Percentiles rank a stretch among this genome's conserved stretches.
Conservation (phyloP, 208 protist species). For the Tetramitus jugosus region DNA sequence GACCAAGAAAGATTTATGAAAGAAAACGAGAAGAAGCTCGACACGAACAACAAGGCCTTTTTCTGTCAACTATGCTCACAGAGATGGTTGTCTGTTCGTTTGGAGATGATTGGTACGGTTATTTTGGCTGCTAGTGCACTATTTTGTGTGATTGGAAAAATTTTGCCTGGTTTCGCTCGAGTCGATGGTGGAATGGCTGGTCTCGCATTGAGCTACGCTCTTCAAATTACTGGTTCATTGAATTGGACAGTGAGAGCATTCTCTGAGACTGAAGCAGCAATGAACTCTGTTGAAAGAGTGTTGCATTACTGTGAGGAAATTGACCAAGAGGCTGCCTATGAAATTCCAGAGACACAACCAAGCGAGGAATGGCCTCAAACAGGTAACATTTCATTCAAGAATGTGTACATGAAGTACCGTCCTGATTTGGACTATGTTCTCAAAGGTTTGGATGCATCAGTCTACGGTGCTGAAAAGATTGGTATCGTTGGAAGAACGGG, state of each 20-base stretch:
- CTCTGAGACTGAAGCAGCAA: conserved; percentile 39
- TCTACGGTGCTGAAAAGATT: conserved; percentile 55
- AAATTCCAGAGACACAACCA: conserved; percentile 32
- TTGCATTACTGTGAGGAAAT: conserved; percentile 40
- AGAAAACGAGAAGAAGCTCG: conserved; percentile 18
- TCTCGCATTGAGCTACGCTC: conserved; percentile 44
- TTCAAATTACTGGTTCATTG: conserved; percentile 39
- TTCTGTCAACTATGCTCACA: conserved; percentile 30
- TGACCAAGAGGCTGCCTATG: conserved; percentile 24
- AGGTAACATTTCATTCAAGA: conserved; percentile 50
- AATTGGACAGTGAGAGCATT: conserved; percentile 38
- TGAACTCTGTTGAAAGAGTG: conserved; percentile 49
- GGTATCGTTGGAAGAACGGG: conserved; percentile 50
- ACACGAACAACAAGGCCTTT: conserved; percentile 24
- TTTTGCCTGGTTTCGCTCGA: too few species aligned
- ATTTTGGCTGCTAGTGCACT: conserved; percentile 39
- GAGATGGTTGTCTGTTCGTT: conserved; percentile 43
- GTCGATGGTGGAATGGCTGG: conserved; percentile 15
- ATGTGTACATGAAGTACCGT: conserved; percentile 66
- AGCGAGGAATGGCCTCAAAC: conserved; percentile 40
- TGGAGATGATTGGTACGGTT: conserved; percentile 44
- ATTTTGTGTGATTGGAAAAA: conserved; percentile 30
- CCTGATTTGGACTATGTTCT: conserved; percentile 59
- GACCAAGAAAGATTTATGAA: background rate
- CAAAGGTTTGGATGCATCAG: conserved; percentile 46